phyloP scores from a whole-genome alignment of 1,139 yeast species.

The Hemisphaericaspora subhashii region DNA sequence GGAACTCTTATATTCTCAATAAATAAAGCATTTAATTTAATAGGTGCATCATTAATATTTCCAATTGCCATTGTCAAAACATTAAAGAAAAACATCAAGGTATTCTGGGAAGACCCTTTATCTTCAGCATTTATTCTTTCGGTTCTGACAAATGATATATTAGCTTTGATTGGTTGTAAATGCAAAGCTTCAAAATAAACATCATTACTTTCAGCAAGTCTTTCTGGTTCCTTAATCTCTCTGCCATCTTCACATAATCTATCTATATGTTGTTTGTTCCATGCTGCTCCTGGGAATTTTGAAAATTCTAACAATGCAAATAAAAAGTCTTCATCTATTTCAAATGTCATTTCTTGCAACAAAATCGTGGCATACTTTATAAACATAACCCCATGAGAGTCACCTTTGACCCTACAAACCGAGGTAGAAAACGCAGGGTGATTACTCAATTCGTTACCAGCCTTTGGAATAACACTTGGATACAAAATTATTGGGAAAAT shows the following conservation, averaged over 20 bases:
- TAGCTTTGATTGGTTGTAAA: slow-evolving; percentile 86
- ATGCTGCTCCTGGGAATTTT: slow-evolving; percentile 68
- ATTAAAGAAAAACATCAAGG: slow-evolving; percentile 75
- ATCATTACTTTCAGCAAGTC: slow-evolving; percentile 62
- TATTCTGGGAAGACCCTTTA: slow-evolving; percentile 59
- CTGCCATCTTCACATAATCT: slow-evolving; percentile 62
- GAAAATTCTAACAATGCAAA: slow-evolving; percentile 80
- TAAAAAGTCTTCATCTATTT: slow-evolving; percentile 90
- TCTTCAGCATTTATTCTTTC: slow-evolving; percentile 68
- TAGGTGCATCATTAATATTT: slow-evolving; percentile 95
- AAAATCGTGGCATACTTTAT: slow-evolving; percentile 88
- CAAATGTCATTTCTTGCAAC: slow-evolving; percentile 88
- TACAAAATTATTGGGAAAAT: slow-evolving; percentile 86
- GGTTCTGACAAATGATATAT: slow-evolving; percentile 88
- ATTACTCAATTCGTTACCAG: slow-evolving; percentile 76
- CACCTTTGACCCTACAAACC: slow-evolving; percentile 80
- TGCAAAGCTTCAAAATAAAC: slow-evolving; percentile 91
- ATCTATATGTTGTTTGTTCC: slow-evolving; percentile 54
- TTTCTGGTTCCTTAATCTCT: slow-evolving; percentile 70
- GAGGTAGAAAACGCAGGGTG: slow-evolving; percentile 93
- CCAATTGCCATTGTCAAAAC: slow-evolving; percentile 96
- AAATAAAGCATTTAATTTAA: slow-evolving; percentile 79
- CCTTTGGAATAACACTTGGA: slow-evolving; percentile 88
- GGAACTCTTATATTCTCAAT: slow-evolving; percentile 91
- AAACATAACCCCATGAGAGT: slow-evolving; percentile 84